phyloP scores from a whole-genome alignment of 148 eudicot species.

The Camellia granthamiana region DNA sequence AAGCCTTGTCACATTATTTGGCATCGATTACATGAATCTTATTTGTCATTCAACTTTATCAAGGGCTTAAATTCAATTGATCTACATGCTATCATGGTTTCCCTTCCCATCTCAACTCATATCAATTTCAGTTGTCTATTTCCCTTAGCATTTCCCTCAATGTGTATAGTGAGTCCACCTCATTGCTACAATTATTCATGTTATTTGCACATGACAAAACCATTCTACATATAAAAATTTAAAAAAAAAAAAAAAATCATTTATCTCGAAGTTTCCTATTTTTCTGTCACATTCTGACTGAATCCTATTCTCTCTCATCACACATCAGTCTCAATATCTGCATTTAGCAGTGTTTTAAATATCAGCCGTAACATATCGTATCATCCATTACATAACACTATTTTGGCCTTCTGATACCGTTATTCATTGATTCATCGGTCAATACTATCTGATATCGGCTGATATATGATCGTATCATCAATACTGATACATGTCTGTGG shows the following conservation, averaged over 20 bases:
- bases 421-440: too few species aligned
- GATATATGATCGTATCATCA: too few species aligned
- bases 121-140: not conserved
- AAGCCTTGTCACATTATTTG: not conserved
- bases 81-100: not conserved
- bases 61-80: not conserved
- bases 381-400: too few species aligned
- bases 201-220: not conserved
- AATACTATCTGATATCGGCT: too few species aligned
- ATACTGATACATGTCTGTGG: too few species aligned
- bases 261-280: not conserved
- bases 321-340: not conserved
- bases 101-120: not conserved
- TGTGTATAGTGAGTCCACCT: not conserved
- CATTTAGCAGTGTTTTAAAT: not conserved
- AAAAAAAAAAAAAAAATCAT: not conserved
- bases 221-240: too few species aligned
- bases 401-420: too few species aligned
- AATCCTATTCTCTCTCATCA: not conserved
- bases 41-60: not conserved
- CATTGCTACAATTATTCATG: not conserved
- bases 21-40: not conserved
- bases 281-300: not conserved
- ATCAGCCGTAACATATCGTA: too few species aligned
- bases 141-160: not conserved